phyloP scores from a whole-genome alignment of 1,284 basidiomycete genomes.

The Bjerkandera adusta region DNA sequence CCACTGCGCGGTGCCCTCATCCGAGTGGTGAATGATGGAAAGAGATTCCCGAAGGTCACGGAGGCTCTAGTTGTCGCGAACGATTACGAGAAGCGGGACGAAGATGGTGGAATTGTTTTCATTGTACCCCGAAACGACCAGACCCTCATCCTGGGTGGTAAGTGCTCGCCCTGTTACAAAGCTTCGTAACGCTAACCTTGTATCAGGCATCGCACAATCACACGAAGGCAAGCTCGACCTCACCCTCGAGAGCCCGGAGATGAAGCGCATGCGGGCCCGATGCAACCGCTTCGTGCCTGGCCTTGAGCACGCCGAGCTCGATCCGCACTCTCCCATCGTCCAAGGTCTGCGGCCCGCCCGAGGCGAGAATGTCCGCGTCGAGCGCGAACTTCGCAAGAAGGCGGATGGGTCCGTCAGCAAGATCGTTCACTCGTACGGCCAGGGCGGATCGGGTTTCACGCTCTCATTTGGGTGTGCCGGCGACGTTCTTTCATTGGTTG shows the following conservation, averaged over 20 bases:
- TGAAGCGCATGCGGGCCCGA: constrained; percentile 32
- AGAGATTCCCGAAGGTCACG: constrained; percentile 33
- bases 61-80: constrained; percentile 28
- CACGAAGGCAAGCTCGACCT: constrained; percentile 29
- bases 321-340: constrained; percentile 28
- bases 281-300: constrained; percentile 32
- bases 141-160: constrained; percentile 15
- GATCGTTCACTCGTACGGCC: constrained; percentile 35
- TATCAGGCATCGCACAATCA: constrained; percentile 15
- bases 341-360: constrained; percentile 34
- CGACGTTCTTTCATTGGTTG: constrained; percentile 13
- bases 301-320: constrained; percentile 30
- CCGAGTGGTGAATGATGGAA: constrained; percentile 36
- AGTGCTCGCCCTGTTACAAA: neutral
- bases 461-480: constrained; percentile 19
- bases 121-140: constrained; percentile 16
- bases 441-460: constrained; percentile 29
- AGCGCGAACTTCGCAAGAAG: constrained; percentile 26
- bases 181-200: neutral
- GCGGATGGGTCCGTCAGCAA: constrained; percentile 21
- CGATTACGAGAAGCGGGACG: constrained; percentile 15
- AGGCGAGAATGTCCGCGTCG: constrained; percentile 31
- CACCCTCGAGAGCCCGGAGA: constrained; percentile 30
- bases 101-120: constrained; percentile 17
- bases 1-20: constrained; percentile 37